Evolutionary conservation across 441 rosid species (phyloP).

Genomic region (Euphorbia celastroides): DNA sequence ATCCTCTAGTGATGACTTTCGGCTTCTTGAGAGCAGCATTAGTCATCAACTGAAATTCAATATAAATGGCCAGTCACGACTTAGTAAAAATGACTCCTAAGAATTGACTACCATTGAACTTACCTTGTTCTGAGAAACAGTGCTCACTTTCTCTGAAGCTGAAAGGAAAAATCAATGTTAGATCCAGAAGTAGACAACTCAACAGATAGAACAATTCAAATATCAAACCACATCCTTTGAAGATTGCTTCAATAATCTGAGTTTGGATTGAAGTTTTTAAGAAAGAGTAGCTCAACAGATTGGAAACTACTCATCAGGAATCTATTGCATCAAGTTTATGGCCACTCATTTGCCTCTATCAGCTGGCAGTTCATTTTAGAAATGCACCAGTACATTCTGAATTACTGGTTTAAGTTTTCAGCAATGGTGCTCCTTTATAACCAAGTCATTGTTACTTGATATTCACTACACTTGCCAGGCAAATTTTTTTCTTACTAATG

Average conservation of each 20-base stretch:
- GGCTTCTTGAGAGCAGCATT: slow-evolving; percentile 50
- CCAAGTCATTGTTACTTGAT: background rate
- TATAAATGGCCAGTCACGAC: slow-evolving; percentile 5
- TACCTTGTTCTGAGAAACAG: slow-evolving; percentile 50
- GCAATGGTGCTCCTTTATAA: background rate
- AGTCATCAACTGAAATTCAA: slow-evolving; percentile 35
- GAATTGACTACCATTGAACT: slow-evolving; percentile 14
- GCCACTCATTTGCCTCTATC: background rate
- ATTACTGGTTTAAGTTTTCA: slow-evolving; percentile 1
- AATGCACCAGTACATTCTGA: background rate
- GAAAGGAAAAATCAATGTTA: slow-evolving; percentile 26
- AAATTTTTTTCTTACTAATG: background rate
- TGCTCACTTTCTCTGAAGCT: slow-evolving; percentile 46
- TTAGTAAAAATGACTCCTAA: slow-evolving; percentile 9
- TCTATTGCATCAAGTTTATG: background rate
- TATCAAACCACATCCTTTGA: background rate
- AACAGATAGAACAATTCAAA: background rate
- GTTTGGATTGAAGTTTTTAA: background rate
- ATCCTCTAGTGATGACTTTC: slow-evolving; percentile 32
- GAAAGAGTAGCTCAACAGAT: background rate
- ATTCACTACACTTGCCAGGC: background rate
- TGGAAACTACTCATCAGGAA: background rate
- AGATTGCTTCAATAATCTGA: background rate
- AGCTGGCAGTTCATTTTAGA: background rate
- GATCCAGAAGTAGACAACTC: slow-evolving; percentile 16